Percentiles rank a stretch among this genome's conserved stretches.
Conservation (phyloP, 164 flowering plant species). For the Vitis rotundifolia region DNA sequence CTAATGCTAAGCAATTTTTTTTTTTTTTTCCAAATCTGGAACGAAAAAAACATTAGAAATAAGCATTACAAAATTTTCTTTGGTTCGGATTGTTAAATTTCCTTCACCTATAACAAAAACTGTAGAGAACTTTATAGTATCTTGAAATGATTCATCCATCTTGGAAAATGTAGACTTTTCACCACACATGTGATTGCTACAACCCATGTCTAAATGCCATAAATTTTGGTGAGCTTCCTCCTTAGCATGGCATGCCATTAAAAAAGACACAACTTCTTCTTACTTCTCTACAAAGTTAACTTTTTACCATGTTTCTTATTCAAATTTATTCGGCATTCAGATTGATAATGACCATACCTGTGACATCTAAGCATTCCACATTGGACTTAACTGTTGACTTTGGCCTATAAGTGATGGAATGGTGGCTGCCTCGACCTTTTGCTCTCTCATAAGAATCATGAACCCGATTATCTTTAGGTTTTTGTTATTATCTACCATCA, state of each 20-base stretch:
- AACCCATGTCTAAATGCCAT: slow-evolving; percentile 17
- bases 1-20: background rate
- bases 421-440: no score
- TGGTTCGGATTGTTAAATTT: slow-evolving; percentile 11
- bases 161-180: slow-evolving; percentile 17
- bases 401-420: no score
- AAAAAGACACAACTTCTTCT: slow-evolving; percentile 6
- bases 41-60: slow-evolving; percentile 1
- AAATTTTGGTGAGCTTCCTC: background rate
- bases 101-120: slow-evolving; percentile 9
- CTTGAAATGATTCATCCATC: slow-evolving; percentile 9
- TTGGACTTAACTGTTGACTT: slow-evolving; percentile 20
- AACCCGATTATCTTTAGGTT: no score
- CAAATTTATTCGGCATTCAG: background rate
- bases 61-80: slow-evolving; percentile 3
- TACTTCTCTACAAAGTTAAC: slow-evolving; percentile 9
- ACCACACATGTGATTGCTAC: background rate
- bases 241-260: slow-evolving; percentile 7
- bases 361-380: slow-evolving; percentile 27
- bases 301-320: slow-evolving; percentile 9
- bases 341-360: background rate
- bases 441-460: no score
- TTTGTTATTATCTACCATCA: no score
- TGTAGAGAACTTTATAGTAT: background rate
- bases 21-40: background rate